phyloP scores from a whole-genome alignment of 2,329 filamentous ascomycete species.

The Thyridium curvatum region DNA sequence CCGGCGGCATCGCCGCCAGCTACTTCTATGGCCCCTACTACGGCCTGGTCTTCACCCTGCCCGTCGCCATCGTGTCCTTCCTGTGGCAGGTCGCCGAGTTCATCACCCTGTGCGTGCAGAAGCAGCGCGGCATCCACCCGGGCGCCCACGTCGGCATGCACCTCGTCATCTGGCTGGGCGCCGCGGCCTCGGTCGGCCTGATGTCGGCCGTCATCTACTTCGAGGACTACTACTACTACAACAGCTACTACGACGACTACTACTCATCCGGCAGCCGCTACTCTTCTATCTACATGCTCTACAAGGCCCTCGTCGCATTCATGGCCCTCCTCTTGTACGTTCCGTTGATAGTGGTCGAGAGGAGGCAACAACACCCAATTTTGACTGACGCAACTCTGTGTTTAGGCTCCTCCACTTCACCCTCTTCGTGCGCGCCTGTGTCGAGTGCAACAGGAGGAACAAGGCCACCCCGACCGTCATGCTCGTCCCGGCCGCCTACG shows the following conservation, averaged over 20 bases:
- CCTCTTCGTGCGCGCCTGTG: constrained; percentile 11
- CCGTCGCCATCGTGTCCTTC: constrained; percentile 25
- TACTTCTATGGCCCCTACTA: constrained; percentile 4
- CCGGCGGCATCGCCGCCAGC: constrained; percentile 10
- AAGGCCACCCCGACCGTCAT: not conserved
- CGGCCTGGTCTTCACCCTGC: not conserved
- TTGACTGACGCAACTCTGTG: no score
- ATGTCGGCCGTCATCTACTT: constrained; percentile 12
- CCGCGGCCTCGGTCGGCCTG: constrained; percentile 17
- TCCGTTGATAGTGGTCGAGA: not conserved
- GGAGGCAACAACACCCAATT: no score
- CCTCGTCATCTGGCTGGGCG: constrained; percentile 32
- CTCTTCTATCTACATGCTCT: constrained; percentile 3
- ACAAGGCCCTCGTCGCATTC: constrained; percentile 13
- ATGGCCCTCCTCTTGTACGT: constrained; percentile 8
- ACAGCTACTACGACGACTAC: constrained; percentile 9
- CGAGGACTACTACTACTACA: constrained; percentile 4
- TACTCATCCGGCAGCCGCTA: constrained; percentile 2
- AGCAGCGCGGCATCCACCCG: constrained; percentile 30
- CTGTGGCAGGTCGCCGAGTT: constrained; percentile 32
- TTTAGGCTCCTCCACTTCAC: constrained; percentile 7
- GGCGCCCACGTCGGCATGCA: constrained; percentile 35
- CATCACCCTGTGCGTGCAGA: constrained; percentile 25
- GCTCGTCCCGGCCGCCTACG: no score
- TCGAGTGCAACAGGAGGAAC: constrained; percentile 11